These are phyloP conservation scores for Picea glauca DNA, from an alignment of 75 land plant genomes.

Conservation along the genomic window DNA sequence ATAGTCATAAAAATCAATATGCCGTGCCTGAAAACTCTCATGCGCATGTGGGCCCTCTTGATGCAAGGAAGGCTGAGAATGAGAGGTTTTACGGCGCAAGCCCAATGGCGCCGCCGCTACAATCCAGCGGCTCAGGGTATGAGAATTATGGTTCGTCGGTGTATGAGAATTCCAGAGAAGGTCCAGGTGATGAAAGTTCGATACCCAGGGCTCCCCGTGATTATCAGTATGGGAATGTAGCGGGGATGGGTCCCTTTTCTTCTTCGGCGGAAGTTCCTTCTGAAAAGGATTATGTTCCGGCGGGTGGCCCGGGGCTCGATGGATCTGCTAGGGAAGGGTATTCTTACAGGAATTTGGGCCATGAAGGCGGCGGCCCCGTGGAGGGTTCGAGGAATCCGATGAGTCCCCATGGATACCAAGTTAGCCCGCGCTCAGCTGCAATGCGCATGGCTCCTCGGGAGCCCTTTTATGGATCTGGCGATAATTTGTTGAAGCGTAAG, in stretches of 20 bases:
- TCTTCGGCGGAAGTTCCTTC: no score
- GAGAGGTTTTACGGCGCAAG: neutral
- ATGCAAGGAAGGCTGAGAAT: neutral
- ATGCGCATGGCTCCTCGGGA: neutral
- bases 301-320: neutral
- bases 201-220: neutral
- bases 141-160: neutral
- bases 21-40: neutral
- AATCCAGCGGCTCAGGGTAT: neutral
- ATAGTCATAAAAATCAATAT: slow-evolving; percentile 1
- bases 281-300: no score
- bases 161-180: neutral
- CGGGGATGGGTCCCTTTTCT: neutral
- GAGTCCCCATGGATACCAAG: no score
- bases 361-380: neutral
- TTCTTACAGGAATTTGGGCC: neutral
- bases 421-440: neutral
- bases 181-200: neutral
- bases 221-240: neutral
- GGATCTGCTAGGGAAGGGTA: neutral
- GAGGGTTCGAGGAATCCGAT: no score
- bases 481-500: slow-evolving; percentile 2
- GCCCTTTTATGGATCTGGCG: neutral
- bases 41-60: neutral
- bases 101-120: no score